A percentile compares a stretch with the other conserved stretches of the same genome.
Evolutionary conservation across 1,284 basidiomycete species (phyloP).

Genomic region (Papiliotrema nemorosa): DNA sequence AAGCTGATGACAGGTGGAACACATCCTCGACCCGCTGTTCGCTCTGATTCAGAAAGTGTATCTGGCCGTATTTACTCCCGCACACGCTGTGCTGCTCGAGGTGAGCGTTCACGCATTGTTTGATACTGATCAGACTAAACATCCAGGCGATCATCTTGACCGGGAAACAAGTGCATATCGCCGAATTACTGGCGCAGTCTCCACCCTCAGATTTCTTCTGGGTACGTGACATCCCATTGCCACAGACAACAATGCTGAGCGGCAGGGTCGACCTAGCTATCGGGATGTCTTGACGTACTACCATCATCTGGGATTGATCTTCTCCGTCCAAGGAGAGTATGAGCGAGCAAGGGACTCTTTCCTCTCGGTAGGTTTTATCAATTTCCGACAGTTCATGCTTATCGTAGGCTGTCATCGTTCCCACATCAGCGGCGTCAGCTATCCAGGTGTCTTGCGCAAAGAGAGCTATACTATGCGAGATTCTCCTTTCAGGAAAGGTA

Average conservation of each 20-base stretch:
- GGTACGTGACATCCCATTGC: too few species aligned
- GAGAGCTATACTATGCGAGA: constrained; percentile 41
- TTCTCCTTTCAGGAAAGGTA: constrained; percentile 36
- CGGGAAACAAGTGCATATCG: too few species aligned
- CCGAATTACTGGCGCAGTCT: not conserved
- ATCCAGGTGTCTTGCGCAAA: constrained; percentile 40
- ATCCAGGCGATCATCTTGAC: too few species aligned
- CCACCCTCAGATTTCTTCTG: constrained; percentile 22
- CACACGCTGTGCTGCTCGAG: not conserved
- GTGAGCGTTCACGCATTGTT: too few species aligned
- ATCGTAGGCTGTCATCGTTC: constrained; percentile 30
- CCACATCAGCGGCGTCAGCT: constrained; percentile 32
- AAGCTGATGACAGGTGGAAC: constrained; percentile 9
- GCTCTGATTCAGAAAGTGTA: constrained; percentile 11
- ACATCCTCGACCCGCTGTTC: constrained; percentile 16
- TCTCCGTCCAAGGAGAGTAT: constrained; percentile 23
- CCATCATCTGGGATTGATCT: constrained; percentile 41
- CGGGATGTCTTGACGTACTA: constrained; percentile 42
- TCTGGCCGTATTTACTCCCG: not conserved
- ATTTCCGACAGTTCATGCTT: not conserved
- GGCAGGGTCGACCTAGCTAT: constrained; percentile 17
- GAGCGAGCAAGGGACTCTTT: constrained; percentile 30
- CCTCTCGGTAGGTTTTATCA: constrained; percentile 21
- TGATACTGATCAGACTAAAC: too few species aligned
- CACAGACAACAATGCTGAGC: not conserved